phyloP scores from a whole-genome alignment of 2,329 filamentous ascomycete species.

The Botrytis medusae region DNA sequence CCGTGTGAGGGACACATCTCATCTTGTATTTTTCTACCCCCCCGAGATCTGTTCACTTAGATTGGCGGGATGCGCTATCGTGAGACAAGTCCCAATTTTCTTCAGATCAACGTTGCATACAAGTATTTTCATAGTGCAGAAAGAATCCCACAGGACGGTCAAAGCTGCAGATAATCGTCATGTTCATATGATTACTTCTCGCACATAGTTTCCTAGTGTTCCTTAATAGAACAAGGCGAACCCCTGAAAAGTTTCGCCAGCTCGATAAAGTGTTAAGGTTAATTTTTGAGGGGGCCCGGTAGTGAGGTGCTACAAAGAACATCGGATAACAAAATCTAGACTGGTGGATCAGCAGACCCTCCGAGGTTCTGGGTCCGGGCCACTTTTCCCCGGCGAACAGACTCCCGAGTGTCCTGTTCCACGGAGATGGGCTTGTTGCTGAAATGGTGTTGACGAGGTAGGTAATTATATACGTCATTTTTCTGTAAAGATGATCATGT shows the following conservation, averaged over 20 bases:
- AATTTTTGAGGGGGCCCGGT: neutral
- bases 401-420: neutral
- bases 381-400: neutral
- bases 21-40: neutral
- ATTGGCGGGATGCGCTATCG: neutral
- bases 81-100: conserved; percentile 11
- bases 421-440: neutral
- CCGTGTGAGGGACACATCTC: conserved; percentile 8
- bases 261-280: neutral
- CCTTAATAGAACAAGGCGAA: neutral
- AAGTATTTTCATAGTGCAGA: neutral
- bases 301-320: neutral
- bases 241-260: neutral
- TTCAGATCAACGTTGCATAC: conserved; percentile 19
- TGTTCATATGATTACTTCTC: conserved; percentile 5
- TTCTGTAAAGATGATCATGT: neutral
- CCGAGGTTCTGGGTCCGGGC: conserved; percentile 4
- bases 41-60: neutral
- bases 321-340: conserved; percentile 7
- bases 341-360: conserved; percentile 15
- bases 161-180: conserved; percentile 7
- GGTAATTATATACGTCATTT: neutral
- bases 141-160: neutral
- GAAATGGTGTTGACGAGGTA: neutral
- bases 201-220: neutral